These are phyloP conservation scores for Hirsutella rhossiliensis DNA, from an alignment of 2,329 filamentous ascomycete species.

Conservation along the genomic window DNA sequence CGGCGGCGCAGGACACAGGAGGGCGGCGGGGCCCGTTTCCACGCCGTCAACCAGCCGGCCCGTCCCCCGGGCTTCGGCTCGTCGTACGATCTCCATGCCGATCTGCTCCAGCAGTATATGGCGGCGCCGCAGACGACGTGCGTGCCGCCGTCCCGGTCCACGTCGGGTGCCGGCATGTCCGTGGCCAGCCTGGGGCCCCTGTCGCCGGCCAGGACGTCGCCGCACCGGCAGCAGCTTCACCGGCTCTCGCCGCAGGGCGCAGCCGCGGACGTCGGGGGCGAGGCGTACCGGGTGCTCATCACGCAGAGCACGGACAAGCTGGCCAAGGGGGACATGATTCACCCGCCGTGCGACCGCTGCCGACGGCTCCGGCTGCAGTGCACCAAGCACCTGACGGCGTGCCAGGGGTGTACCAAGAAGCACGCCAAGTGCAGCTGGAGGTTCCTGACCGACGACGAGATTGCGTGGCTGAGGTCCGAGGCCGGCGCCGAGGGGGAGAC, in stretches of 20 bases:
- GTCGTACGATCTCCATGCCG: conserved; percentile 37
- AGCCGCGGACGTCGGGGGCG: conserved; percentile 15
- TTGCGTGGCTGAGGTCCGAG: conserved; percentile 17
- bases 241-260: conserved; percentile 3
- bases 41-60: conserved; percentile 18
- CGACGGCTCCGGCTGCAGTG: conserved; percentile 70
- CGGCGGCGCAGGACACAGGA: conserved; percentile 14
- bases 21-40: conserved; percentile 21
- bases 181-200: conserved; percentile 10
- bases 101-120: conserved; percentile 42
- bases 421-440: conserved; percentile 84
- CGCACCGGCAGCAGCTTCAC: conserved; percentile 9
- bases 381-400: conserved; percentile 75
- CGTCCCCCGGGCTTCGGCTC: conserved; percentile 14
- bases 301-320: conserved; percentile 65
- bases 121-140: conserved; percentile 7
- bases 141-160: conserved; percentile 14
- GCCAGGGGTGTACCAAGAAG: conserved; percentile 79
- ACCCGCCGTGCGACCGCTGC: conserved; percentile 78
- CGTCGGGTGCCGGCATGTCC: conserved; percentile 11
- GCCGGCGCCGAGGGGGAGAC: conserved; percentile 3
- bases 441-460: conserved; percentile 63
- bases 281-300: conserved; percentile 42
- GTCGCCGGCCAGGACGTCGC: conserved; percentile 13
- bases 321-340: conserved; percentile 58